Conservation (phyloP, 2,329 filamentous ascomycete genomes). For the Magnaporthiopsis poae region DNA sequence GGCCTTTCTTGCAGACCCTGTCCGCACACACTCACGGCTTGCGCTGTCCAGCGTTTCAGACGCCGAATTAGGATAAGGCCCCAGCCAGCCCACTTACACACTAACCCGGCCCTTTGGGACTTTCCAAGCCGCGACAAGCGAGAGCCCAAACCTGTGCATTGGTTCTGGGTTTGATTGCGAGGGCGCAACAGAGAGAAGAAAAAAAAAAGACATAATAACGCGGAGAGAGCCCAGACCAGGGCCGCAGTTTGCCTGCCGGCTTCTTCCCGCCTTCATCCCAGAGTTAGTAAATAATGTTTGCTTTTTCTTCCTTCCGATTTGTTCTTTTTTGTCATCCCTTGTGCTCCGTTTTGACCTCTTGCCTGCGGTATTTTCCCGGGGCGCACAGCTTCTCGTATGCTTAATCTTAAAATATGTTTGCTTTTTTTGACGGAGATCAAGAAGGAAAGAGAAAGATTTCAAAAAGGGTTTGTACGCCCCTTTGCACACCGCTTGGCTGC, state of each 20-base stretch:
- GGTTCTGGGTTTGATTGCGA: no score
- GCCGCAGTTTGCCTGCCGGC: background rate
- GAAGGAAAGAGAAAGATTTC: background rate
- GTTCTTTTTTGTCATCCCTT: background rate
- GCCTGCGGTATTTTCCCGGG: background rate
- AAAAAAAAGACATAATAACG: constrained; percentile 7
- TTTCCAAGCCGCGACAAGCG: background rate
- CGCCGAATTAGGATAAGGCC: background rate
- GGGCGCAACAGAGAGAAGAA: background rate
- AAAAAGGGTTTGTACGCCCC: background rate
- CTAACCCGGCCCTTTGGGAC: background rate
- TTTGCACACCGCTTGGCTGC: background rate
- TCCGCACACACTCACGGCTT: background rate
- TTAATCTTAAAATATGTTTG: background rate
- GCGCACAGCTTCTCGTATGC: background rate
- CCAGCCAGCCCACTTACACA: background rate
- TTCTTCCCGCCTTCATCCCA: background rate
- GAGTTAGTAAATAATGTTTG: background rate
- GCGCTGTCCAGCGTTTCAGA: background rate
- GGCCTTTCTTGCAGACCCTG: background rate
- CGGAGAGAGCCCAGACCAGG: background rate
- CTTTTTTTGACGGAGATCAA: background rate
- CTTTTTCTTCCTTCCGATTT: background rate
- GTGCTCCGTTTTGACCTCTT: background rate
- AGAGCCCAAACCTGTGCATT: background rate